A percentile compares a stretch with the other conserved stretches of the same genome.
Conservation (phyloP, 352 stramenopile species). For the Phytophthora quininea region DNA sequence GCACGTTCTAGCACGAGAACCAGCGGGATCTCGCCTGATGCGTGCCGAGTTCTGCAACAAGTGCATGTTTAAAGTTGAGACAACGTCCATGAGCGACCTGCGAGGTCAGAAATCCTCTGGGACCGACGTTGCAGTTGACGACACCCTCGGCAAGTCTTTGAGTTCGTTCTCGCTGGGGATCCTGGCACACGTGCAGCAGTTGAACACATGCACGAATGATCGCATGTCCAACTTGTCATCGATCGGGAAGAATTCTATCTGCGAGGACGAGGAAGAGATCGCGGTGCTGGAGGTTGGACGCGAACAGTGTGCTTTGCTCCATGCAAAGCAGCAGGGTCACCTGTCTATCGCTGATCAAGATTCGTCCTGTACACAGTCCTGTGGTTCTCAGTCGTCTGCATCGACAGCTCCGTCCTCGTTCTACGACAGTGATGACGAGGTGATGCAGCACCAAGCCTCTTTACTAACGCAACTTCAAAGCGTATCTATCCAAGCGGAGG, state of each 20-base stretch:
- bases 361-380: neutral
- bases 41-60: conserved; percentile 26
- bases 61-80: conserved; percentile 21
- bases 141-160: conserved; percentile 31
- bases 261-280: conserved; percentile 35
- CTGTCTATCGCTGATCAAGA: neutral
- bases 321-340: neutral
- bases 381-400: conserved; percentile 20
- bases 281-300: neutral
- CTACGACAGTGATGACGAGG: conserved; percentile 5
- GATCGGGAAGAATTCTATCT: conserved; percentile 36
- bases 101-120: neutral
- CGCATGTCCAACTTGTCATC: conserved; percentile 39
- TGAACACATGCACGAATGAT: conserved; percentile 26
- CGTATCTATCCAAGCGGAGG: conserved; percentile 31
- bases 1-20: conserved; percentile 12
- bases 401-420: conserved; percentile 22
- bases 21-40: conserved; percentile 1
- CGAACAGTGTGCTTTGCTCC: neutral
- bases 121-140: neutral
- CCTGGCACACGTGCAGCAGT: conserved; percentile 32
- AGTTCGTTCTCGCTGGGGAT: conserved; percentile 43
- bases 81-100: neutral
- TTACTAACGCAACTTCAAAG: conserved; percentile 35
- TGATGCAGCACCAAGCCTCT: conserved; percentile 19